Evolutionary conservation across 441 rosid species (phyloP).

Genomic region (Eutrema salsugineum): DNA sequence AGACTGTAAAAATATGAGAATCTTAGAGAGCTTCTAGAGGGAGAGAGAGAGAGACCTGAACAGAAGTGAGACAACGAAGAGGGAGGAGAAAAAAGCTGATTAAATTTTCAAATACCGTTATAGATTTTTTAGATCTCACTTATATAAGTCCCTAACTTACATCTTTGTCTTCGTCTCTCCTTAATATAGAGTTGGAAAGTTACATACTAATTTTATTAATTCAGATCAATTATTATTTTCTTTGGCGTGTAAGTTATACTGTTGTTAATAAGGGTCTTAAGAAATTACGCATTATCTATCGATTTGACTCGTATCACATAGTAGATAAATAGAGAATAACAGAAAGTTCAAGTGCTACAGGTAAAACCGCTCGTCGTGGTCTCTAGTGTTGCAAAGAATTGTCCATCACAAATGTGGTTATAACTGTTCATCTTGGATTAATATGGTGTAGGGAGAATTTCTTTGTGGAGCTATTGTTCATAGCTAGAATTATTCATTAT

Average conservation of each 20-base stretch:
- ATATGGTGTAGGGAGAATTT: no score
- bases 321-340: background rate
- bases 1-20: constrained; percentile 22
- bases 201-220: background rate
- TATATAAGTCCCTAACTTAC: background rate
- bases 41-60: constrained; percentile 7
- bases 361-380: no score
- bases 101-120: constrained; percentile 6
- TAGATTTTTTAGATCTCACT: background rate
- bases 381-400: no score
- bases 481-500: no score
- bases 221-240: background rate
- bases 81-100: constrained; percentile 6
- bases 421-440: no score
- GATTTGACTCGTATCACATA: background rate
- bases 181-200: background rate
- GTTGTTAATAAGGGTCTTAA: background rate
- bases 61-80: constrained; percentile 22
- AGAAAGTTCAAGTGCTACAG: no score
- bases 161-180: background rate
- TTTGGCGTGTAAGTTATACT: background rate
- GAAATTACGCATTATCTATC: background rate
- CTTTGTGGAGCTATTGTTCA: no score
- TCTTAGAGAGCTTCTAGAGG: constrained; percentile 23
- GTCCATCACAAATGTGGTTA: no score